Base-by-base conservation (phyloP, 73 alveolate species). In the Diophrys appendiculata region DNA sequence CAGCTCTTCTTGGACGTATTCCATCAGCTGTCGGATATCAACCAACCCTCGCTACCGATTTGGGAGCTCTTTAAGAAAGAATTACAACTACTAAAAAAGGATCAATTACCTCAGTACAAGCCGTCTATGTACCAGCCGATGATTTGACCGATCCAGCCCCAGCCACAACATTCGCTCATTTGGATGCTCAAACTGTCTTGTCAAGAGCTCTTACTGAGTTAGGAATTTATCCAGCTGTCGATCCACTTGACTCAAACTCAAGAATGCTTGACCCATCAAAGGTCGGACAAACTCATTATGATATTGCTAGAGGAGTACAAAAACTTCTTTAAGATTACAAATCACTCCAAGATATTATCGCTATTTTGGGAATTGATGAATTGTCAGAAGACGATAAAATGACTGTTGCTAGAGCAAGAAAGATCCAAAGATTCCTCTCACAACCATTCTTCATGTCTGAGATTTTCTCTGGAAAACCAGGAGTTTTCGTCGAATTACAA, bases 161-260 rank as follows among this genome's bases (percentile, higher is more conserved):
- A 22, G 99, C 99, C 71, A 96, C 99, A 70, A 96, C 99, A 54
- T 96, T 96, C 91, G 99, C 99, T 52, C 99, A 96, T 91, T 81
- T 96, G 91, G 99, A 96, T 72, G 99, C 99, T 60, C 95, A 98
- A 30, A 96, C 99, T 81, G 99, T 95, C 89, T 83, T 93, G 76
- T 93, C 97, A 32, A 77, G 96, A 72, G 97, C 95, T 73, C 73
- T 94, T 69, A 93, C 97, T 69, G 98, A 95, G 93, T 74, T 96
- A 67, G 99, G 99, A 67, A 96, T 96, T 86, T 96, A 96, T 85
- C 99, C 99, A 52, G 99, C 99, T 25, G 98, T 96, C 90, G 99
- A 96, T 73, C 99, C 99, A 23, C 90, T 96, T 76, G 99, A 95
- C 77, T 96, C 99, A 22, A 92, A 97, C 83, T 88, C 98, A 29